phyloP scores from a whole-genome alignment of 2,329 filamentous ascomycete species.

The Didymella pinodella region DNA sequence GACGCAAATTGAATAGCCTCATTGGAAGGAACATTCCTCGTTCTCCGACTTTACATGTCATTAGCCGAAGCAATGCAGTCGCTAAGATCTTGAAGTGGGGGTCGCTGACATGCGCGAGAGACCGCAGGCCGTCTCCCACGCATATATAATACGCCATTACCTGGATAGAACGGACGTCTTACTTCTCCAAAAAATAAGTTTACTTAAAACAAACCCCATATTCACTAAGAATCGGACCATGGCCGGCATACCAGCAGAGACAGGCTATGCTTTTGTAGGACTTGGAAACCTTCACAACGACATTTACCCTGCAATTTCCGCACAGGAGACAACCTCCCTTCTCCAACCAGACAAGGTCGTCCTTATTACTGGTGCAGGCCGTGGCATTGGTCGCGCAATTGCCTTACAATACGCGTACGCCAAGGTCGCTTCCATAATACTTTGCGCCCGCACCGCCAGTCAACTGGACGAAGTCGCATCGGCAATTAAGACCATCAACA shows the following conservation, averaged over 20 bases:
- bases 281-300: conserved; percentile 51
- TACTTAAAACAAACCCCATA: no score
- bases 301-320: conserved; percentile 63
- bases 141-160: background rate
- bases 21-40: background rate
- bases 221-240: background rate
- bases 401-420: conserved; percentile 64
- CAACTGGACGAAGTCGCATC: conserved; percentile 48
- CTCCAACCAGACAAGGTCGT: conserved; percentile 50
- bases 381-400: conserved; percentile 62
- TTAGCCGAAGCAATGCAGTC: background rate
- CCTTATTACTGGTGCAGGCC: conserved; percentile 64
- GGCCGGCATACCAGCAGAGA: conserved; percentile 1
- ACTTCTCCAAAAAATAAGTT: background rate
- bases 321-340: conserved; percentile 49
- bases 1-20: background rate
- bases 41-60: background rate
- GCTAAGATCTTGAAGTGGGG: background rate
- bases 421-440: conserved; percentile 60
- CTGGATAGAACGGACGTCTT: rapidly evolving
- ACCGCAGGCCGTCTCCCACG: background rate
- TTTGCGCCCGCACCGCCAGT: conserved; percentile 59
- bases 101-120: background rate
- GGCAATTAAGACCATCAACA: conserved; percentile 50
- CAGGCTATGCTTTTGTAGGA: conserved; percentile 28